Evolutionary conservation across 805 yeast species (phyloP).

Genomic region (Pichia cabralensis): DNA sequence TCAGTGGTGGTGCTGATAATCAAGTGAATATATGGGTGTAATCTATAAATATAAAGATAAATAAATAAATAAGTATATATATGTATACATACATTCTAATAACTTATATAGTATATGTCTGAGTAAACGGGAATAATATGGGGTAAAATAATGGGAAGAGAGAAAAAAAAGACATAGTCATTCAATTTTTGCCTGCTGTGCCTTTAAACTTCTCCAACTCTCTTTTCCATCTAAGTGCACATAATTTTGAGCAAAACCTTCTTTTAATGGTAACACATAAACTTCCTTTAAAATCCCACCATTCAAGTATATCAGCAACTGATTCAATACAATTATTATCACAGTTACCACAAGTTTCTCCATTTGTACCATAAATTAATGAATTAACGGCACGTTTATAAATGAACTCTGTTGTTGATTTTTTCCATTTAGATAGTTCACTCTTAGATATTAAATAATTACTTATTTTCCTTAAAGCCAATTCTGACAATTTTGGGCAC

Average conservation of each 20-base stretch:
- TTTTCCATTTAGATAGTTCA: slow-evolving; percentile 47
- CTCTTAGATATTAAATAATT: slow-evolving; percentile 42
- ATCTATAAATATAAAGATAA: background rate
- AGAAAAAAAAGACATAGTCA: too few species aligned
- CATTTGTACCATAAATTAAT: slow-evolving; percentile 39
- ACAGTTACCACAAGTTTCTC: slow-evolving; percentile 47
- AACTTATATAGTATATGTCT: too few species aligned
- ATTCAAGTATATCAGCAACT: slow-evolving; percentile 48
- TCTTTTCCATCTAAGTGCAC: slow-evolving; percentile 29
- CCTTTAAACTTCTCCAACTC: slow-evolving; percentile 6
- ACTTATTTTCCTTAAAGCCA: slow-evolving; percentile 40
- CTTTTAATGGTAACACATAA: slow-evolving; percentile 41
- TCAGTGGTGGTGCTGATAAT: slow-evolving; percentile 56
- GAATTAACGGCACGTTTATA: slow-evolving; percentile 42
- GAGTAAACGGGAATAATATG: too few species aligned
- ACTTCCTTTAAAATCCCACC: slow-evolving; percentile 56
- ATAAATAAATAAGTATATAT: too few species aligned
- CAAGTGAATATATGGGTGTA: slow-evolving; percentile 44
- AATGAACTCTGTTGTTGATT: slow-evolving; percentile 32
- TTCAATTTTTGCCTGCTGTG: too few species aligned
- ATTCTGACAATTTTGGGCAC: slow-evolving; percentile 37
- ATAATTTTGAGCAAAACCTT: slow-evolving; percentile 45
- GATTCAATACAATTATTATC: slow-evolving; percentile 40
- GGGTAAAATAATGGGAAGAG: too few species aligned
- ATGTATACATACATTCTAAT: too few species aligned